Evolutionary conservation across 78 protist genomes (phyloP).

Genomic region (Dictyostelium purpureum): DNA sequence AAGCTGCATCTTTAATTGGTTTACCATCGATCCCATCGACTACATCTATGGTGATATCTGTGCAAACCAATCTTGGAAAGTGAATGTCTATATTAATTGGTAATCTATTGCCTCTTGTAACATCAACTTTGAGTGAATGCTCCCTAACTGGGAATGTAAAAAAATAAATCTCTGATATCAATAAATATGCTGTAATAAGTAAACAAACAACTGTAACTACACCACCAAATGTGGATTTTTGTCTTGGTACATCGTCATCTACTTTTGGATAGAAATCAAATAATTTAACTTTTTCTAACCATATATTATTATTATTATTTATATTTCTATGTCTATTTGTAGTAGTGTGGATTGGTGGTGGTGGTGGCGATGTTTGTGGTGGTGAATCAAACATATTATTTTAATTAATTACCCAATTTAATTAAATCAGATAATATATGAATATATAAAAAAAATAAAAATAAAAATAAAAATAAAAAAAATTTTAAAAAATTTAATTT

Average conservation of each 20-base stretch:
- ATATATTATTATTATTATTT: neutral
- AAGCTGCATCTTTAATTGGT: slow-evolving; percentile 64
- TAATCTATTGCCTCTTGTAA: slow-evolving; percentile 44
- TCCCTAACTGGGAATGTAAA: slow-evolving; percentile 62
- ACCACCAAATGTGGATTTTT: slow-evolving; percentile 61
- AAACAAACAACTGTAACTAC: slow-evolving; percentile 26
- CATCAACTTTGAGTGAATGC: slow-evolving; percentile 55
- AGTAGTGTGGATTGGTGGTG: neutral
- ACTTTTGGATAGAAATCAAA: slow-evolving; percentile 73
- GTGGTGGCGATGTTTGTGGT: neutral
- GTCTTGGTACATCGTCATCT: slow-evolving; percentile 51
- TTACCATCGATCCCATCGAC: slow-evolving; percentile 67
- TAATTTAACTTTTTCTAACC: slow-evolving; percentile 37
- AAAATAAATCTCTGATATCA: slow-evolving; percentile 49
- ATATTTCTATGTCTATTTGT: neutral
- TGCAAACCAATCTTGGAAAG: slow-evolving; percentile 51
- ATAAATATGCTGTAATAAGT: slow-evolving; percentile 11
- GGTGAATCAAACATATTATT: neutral
- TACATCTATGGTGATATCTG: slow-evolving; percentile 49
- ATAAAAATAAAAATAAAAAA: neutral
- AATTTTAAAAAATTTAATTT: neutral
- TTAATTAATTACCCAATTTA: no score
- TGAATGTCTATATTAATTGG: slow-evolving; percentile 46
- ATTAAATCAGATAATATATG: neutral
- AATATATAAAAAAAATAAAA: neutral